Conservation (phyloP, 2,329 filamentous ascomycete genomes). For the Cryphonectria radicalis region DNA sequence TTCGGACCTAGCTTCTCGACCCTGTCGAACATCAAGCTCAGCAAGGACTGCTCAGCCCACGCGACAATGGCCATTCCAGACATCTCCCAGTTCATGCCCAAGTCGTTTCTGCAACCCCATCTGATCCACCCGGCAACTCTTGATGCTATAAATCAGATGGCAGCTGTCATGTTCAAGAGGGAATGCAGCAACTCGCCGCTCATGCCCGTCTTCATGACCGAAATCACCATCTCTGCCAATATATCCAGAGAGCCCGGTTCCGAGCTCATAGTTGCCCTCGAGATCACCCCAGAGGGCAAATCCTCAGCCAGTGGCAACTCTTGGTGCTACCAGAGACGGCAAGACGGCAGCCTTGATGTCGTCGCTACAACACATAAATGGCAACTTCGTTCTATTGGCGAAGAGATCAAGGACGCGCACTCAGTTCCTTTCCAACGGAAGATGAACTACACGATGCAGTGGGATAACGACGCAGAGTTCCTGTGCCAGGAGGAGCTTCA, state of each 20-base stretch:
- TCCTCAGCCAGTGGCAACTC: constrained; percentile 14
- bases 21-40: constrained; percentile 6
- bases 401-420: constrained; percentile 4
- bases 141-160: constrained; percentile 15
- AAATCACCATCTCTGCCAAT: constrained; percentile 22
- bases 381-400: constrained; percentile 16
- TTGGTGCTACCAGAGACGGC: constrained; percentile 21
- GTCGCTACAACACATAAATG: constrained; percentile 14
- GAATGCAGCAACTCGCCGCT: constrained; percentile 24
- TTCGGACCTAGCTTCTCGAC: constrained; percentile 18
- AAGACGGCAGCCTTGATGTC: constrained; percentile 19
- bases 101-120: constrained; percentile 16
- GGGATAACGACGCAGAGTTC: constrained; percentile 26
- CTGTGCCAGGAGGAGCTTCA: constrained; percentile 14
- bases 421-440: constrained; percentile 19
- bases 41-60: background rate
- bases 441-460: constrained; percentile 24
- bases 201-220: constrained; percentile 24
- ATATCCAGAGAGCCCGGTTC: constrained; percentile 22
- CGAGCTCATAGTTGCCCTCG: constrained; percentile 26
- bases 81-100: background rate
- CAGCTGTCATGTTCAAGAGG: constrained; percentile 11
- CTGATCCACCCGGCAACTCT: constrained; percentile 15
- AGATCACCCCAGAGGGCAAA: constrained; percentile 14
- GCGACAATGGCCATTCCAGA: constrained; percentile 2